These are phyloP conservation scores for Agrocybe praecox DNA, from an alignment of 768 basidiomycete genomes.

Conservation along the genomic window DNA sequence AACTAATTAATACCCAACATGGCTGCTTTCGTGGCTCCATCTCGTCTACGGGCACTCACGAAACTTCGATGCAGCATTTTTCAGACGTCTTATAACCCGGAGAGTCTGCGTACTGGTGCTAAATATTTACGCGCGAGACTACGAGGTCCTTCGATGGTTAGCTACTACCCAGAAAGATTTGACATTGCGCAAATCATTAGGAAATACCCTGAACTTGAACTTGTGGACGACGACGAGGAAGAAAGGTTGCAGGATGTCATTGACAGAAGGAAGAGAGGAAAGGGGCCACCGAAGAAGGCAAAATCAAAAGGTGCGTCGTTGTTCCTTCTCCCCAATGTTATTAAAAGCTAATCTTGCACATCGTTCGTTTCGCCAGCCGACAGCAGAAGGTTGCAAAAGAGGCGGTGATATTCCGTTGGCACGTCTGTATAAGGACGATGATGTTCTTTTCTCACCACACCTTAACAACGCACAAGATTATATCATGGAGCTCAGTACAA, in stretches of 20 bases:
- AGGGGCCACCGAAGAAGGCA: slow-evolving; percentile 83
- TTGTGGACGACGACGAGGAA: slow-evolving; percentile 68
- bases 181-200: slow-evolving; percentile 54
- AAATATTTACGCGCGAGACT: slow-evolving; percentile 87
- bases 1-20: slow-evolving; percentile 20
- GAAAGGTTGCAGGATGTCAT: slow-evolving; percentile 71
- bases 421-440: background rate
- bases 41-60: slow-evolving; percentile 42
- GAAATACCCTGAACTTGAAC: slow-evolving; percentile 55
- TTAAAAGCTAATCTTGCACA: background rate
- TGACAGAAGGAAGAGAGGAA: slow-evolving; percentile 72
- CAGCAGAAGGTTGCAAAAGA: slow-evolving; percentile 30
- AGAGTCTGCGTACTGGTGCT: slow-evolving; percentile 78
- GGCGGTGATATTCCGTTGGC: slow-evolving; percentile 17
- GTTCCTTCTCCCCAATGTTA: background rate
- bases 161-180: slow-evolving; percentile 76
- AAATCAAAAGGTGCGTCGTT: slow-evolving; percentile 59
- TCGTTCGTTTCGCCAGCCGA: slow-evolving; percentile 16
- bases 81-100: slow-evolving; percentile 88
- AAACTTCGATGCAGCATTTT: slow-evolving; percentile 76
- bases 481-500: background rate
- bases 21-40: slow-evolving; percentile 22
- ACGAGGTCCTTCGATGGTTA: slow-evolving; percentile 82
- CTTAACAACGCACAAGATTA: background rate
- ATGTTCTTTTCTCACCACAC: background rate